These are phyloP conservation scores for Tillandsia fasciculata DNA, from an alignment of 176 grass and related monocot species.

Conservation along the genomic window DNA sequence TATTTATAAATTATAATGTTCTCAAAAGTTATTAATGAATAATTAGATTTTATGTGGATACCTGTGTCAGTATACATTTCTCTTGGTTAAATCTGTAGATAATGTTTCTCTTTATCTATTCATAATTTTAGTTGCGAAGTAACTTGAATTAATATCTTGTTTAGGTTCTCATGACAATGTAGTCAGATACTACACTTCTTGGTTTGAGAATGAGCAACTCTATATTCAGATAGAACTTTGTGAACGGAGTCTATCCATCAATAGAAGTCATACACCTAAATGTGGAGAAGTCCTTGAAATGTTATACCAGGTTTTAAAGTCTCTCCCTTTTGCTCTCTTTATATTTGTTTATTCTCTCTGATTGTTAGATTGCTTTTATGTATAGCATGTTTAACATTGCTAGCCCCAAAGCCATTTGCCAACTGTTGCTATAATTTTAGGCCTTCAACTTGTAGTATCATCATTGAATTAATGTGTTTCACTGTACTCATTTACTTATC, in stretches of 20 bases:
- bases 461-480: background rate
- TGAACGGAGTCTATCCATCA: conserved; percentile 43
- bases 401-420: background rate
- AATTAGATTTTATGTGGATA: too few species aligned
- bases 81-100: too few species aligned
- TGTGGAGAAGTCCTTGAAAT: conserved; percentile 57
- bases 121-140: too few species aligned
- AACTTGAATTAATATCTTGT: conserved; percentile 11
- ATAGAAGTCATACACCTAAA: conserved; percentile 28
- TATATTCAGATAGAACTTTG: conserved; percentile 99
- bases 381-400: background rate
- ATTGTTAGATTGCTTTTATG: background rate
- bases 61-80: too few species aligned
- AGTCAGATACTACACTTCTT: conserved; percentile 86
- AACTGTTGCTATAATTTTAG: background rate
- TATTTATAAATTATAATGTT: too few species aligned
- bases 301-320: conserved; percentile 59
- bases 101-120: too few species aligned
- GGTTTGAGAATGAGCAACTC: conserved; percentile 85
- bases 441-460: background rate
- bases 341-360: background rate
- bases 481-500: too few species aligned
- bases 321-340: conserved; percentile 4
- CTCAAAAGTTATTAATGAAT: too few species aligned
- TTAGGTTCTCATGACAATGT: conserved; percentile 86